Evolutionary conservation across 257 asterid genomes (phyloP).

Genomic region (Primulina eburnea): DNA sequence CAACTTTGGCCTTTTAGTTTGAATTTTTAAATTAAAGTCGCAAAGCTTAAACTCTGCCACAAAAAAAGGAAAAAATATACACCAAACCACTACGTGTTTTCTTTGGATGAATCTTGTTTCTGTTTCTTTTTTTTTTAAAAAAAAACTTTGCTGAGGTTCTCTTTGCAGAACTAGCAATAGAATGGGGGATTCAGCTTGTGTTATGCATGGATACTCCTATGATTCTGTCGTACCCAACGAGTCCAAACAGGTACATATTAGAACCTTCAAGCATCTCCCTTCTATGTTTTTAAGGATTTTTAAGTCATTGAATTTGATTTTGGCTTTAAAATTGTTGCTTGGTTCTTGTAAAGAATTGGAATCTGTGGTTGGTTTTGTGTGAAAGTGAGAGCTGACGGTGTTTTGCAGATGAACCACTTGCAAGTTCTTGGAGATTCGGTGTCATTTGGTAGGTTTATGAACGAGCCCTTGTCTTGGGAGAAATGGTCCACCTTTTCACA

Average conservation of each 20-base stretch:
- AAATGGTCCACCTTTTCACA: conserved; percentile 84
- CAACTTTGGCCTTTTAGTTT: conserved; percentile 54
- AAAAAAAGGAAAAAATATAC: conserved; percentile 6
- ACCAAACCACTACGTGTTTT: neutral
- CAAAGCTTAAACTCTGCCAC: conserved; percentile 19
- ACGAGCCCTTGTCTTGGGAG: conserved; percentile 82
- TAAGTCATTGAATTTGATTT: no score
- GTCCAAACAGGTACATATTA: conserved; percentile 49
- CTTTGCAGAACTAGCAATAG: conserved; percentile 9
- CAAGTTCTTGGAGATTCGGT: conserved; percentile 78
- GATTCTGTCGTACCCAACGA: conserved; percentile 64
- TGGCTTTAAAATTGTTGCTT: neutral
- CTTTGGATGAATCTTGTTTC: conserved; percentile 14
- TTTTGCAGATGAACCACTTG: conserved; percentile 61
- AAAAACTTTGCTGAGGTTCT: conserved; percentile 8
- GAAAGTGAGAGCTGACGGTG: conserved; percentile 4
- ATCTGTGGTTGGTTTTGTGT: neutral
- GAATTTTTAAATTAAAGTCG: conserved; percentile 65
- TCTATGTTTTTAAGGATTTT: neutral
- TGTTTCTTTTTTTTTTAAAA: conserved; percentile 1
- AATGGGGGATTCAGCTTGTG: conserved; percentile 85
- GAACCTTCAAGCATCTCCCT: neutral
- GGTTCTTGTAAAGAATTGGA: neutral
- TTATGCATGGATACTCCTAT: conserved; percentile 70
- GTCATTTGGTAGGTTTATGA: conserved; percentile 75